These are phyloP conservation scores for Rossbeevera mucosa DNA, from an alignment of 768 basidiomycete species.

Conservation along the genomic window DNA sequence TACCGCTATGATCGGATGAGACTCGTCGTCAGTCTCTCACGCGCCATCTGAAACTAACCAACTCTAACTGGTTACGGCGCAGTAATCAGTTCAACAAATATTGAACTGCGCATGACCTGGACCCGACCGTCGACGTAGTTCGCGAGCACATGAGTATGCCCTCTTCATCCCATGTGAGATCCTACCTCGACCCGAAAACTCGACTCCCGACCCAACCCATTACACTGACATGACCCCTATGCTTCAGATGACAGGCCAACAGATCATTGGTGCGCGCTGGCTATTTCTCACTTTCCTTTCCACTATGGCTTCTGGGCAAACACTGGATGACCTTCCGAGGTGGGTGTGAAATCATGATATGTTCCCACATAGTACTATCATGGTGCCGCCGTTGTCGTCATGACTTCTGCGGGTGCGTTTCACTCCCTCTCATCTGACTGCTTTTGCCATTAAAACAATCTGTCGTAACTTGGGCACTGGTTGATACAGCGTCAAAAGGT, in stretches of 20 bases:
- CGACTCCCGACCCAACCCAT: too few species aligned
- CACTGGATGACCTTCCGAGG: not conserved
- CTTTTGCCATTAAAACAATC: not conserved
- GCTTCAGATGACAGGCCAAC: too few species aligned
- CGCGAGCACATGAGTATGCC: not conserved
- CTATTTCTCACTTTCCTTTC: too few species aligned
- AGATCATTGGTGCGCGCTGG: too few species aligned
- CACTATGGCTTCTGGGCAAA: too few species aligned
- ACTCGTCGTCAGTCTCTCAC: too few species aligned
- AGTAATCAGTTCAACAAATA: not conserved
- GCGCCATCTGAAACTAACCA: too few species aligned
- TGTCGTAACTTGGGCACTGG: not conserved
- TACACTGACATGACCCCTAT: not conserved
- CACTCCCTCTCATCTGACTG: not conserved
- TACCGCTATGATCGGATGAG: too few species aligned
- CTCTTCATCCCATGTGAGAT: not conserved
- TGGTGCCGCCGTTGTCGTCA: not conserved
- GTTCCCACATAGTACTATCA: not conserved
- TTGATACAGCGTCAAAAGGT: not conserved
- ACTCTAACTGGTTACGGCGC: too few species aligned
- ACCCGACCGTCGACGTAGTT: too few species aligned
- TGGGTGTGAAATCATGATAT: not conserved
- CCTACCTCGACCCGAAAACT: not conserved
- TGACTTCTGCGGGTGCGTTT: not conserved
- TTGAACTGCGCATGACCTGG: not conserved